These are phyloP conservation scores for Cryptococcus hybrid DNA, from an alignment of 1,284 basidiomycete genomes.

Conservation along the genomic window DNA sequence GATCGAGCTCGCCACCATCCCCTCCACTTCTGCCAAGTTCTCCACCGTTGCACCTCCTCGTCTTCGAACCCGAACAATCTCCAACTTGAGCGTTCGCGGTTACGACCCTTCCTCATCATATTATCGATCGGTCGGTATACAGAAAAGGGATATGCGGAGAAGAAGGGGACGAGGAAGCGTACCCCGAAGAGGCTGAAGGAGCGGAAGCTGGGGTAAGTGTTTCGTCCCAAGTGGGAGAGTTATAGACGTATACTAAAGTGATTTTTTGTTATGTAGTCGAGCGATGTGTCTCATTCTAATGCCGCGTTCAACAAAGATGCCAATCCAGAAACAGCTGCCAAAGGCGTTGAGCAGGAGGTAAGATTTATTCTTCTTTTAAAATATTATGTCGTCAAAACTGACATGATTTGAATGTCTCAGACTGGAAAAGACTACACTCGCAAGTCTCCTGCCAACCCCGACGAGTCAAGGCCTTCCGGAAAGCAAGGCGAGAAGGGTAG, in stretches of 20 bases:
- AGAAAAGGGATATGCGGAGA: slow-evolving; percentile 35
- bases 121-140: neutral
- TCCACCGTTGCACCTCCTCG: slow-evolving; percentile 12
- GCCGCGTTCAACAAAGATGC: slow-evolving; percentile 40
- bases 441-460: slow-evolving; percentile 29
- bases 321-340: slow-evolving; percentile 29
- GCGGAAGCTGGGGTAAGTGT: slow-evolving; percentile 39
- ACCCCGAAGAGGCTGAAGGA: slow-evolving; percentile 41
- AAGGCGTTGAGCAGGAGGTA: slow-evolving; percentile 37
- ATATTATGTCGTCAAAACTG: neutral
- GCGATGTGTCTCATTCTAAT: slow-evolving; percentile 44
- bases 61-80: slow-evolving; percentile 24
- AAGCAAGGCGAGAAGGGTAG: slow-evolving; percentile 23
- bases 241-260: neutral
- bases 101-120: neutral
- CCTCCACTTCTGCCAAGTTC: slow-evolving; percentile 12
- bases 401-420: slow-evolving; percentile 10
- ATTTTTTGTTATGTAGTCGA: slow-evolving; percentile 19
- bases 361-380: slow-evolving; percentile 5
- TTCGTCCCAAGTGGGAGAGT: neutral
- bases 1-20: slow-evolving; percentile 34
- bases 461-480: slow-evolving; percentile 24
- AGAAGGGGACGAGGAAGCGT: slow-evolving; percentile 42
- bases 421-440: slow-evolving; percentile 41
- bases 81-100: slow-evolving; percentile 17